Conservation (phyloP, 352 stramenopile genomes). For the Phytophthora agathidicida region DNA sequence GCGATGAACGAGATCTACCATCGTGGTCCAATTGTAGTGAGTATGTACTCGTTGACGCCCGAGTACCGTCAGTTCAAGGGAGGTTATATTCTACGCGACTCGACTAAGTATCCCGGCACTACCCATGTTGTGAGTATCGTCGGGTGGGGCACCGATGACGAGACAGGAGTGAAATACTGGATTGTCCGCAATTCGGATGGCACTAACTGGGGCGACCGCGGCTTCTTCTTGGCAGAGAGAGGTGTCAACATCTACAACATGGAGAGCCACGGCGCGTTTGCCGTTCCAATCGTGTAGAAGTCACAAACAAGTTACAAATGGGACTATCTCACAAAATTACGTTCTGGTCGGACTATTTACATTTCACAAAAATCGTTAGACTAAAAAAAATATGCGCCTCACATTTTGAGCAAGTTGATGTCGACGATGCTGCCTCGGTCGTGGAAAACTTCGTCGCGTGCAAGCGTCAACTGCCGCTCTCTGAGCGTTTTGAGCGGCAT, state of each 20-base stretch:
- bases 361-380: no score
- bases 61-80: slow-evolving; percentile 91
- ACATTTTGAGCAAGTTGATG: slow-evolving; percentile 18
- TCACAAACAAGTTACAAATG: not conserved
- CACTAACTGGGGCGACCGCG: slow-evolving; percentile 76
- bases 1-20: slow-evolving; percentile 97
- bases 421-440: slow-evolving; percentile 6
- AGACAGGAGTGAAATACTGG: slow-evolving; percentile 93
- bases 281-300: slow-evolving; percentile 64
- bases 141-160: slow-evolving; percentile 92
- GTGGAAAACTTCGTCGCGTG: slow-evolving; percentile 6
- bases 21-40: slow-evolving; percentile 94
- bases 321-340: slow-evolving; percentile 14
- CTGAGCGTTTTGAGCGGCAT: slow-evolving; percentile 75
- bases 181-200: slow-evolving; percentile 94
- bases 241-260: slow-evolving; percentile 84
- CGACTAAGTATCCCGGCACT: slow-evolving; percentile 74
- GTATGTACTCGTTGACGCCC: slow-evolving; percentile 84
- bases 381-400: no score
- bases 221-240: slow-evolving; percentile 76
- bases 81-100: slow-evolving; percentile 90
- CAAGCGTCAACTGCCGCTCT: slow-evolving; percentile 17
- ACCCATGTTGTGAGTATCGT: slow-evolving; percentile 95
- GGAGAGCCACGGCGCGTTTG: slow-evolving; percentile 73
- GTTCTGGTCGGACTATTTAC: slow-evolving; percentile 3